phyloP scores from a whole-genome alignment of 352 stramenopile genomes.

The Pythium aristosporum region DNA sequence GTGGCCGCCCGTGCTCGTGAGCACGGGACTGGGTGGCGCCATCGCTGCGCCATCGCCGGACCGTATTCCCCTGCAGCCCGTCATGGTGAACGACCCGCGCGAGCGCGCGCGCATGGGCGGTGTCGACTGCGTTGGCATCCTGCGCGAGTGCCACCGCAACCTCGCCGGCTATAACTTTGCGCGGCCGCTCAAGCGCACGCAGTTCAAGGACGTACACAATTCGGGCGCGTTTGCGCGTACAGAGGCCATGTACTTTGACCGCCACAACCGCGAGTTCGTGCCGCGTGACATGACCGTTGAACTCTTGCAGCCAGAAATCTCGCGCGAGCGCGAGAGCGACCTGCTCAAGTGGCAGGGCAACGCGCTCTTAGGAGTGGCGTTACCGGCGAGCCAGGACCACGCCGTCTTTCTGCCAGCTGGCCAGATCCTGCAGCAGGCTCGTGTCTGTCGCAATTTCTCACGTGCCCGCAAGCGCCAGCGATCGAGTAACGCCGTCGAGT shows the following conservation, averaged over 20 bases:
- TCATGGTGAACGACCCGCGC: slow-evolving; percentile 52
- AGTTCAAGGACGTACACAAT: slow-evolving; percentile 20
- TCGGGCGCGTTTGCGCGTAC: not conserved
- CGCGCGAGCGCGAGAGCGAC: slow-evolving; percentile 23
- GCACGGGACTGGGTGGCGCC: slow-evolving; percentile 47
- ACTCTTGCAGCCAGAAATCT: slow-evolving; percentile 16
- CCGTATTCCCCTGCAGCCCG: slow-evolving; percentile 43
- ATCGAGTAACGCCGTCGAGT: slow-evolving; percentile 52
- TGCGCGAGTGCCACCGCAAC: slow-evolving; percentile 60
- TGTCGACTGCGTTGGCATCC: slow-evolving; percentile 47
- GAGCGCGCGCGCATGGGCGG: slow-evolving; percentile 34
- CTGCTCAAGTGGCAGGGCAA: slow-evolving; percentile 69
- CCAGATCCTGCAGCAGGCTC: slow-evolving; percentile 63
- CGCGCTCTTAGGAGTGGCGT: slow-evolving; percentile 41
- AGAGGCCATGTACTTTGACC: slow-evolving; percentile 26
- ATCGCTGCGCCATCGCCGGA: slow-evolving; percentile 47
- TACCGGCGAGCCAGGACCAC: slow-evolving; percentile 34
- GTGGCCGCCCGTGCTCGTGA: slow-evolving; percentile 45
- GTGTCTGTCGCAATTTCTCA: slow-evolving; percentile 36
- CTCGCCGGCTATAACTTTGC: slow-evolving; percentile 48
- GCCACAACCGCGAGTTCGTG: slow-evolving; percentile 44
- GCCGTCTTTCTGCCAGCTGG: slow-evolving; percentile 70
- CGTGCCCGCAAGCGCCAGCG: slow-evolving; percentile 1
- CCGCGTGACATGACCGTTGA: slow-evolving; percentile 34
- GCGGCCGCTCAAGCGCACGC: slow-evolving; percentile 42